These are phyloP conservation scores for Beauveria pseudobassiana DNA, from an alignment of 2,329 filamentous ascomycete species.

Conservation along the genomic window DNA sequence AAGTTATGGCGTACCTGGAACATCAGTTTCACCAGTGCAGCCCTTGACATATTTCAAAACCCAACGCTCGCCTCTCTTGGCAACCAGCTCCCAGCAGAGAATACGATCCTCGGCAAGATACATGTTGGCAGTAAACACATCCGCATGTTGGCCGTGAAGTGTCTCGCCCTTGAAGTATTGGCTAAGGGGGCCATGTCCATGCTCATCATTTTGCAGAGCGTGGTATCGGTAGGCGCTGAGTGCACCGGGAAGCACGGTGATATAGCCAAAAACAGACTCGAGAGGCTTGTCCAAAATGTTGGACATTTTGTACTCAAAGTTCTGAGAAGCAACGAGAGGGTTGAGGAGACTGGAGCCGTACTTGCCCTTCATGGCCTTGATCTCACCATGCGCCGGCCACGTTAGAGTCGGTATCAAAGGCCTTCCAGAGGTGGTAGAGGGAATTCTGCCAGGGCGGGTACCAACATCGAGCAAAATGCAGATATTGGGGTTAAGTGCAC, in stretches of 20 bases:
- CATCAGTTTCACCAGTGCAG: slow-evolving; percentile 95
- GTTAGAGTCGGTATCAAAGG: slow-evolving; percentile 95
- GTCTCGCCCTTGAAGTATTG: slow-evolving; percentile 99
- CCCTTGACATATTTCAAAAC: slow-evolving; percentile 96
- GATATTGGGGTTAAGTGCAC: slow-evolving; percentile 86
- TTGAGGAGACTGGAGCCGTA: slow-evolving; percentile 79
- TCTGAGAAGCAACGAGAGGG: slow-evolving; percentile 90
- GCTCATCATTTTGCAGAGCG: slow-evolving; percentile 92
- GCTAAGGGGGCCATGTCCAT: slow-evolving; percentile 86
- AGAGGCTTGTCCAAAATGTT: slow-evolving; percentile 97
- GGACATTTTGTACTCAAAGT: slow-evolving; percentile 99
- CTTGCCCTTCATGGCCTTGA: slow-evolving; percentile 92
- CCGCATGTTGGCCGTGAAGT: slow-evolving; percentile 88
- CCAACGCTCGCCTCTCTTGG: slow-evolving; percentile 91
- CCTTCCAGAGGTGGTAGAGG: slow-evolving; percentile 98
- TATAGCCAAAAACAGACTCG: slow-evolving; percentile 96
- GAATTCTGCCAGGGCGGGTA: slow-evolving; percentile 84
- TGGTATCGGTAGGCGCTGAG: slow-evolving; percentile 94
- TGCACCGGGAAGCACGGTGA: slow-evolving; percentile 91
- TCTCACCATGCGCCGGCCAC: slow-evolving; percentile 96
- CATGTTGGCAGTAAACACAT: slow-evolving; percentile 97
- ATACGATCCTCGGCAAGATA: slow-evolving; percentile 87
- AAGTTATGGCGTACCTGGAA: slow-evolving; percentile 62
- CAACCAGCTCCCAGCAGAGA: slow-evolving; percentile 89
- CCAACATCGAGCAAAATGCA: slow-evolving; percentile 96